phyloP scores from a whole-genome alignment of 129 eudicot species.

The Calendula officinalis region DNA sequence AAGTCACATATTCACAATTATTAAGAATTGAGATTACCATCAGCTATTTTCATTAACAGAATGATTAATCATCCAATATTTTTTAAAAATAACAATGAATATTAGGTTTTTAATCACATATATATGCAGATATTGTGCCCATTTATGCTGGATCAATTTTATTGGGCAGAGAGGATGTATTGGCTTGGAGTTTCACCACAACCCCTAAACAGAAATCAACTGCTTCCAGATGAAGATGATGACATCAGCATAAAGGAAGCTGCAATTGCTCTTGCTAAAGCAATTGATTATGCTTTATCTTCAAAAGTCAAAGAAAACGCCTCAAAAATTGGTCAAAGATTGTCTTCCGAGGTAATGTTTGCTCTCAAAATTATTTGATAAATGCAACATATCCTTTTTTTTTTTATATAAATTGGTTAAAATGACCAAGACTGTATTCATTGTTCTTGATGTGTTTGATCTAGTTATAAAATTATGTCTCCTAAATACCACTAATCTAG shows the following conservation, averaged over 20 bases:
- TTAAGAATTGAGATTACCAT: neutral
- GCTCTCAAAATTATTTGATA: neutral
- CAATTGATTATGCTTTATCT: constrained; percentile 60
- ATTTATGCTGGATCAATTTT: constrained; percentile 82
- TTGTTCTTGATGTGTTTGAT: no score
- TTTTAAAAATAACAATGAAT: neutral
- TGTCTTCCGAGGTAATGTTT: constrained; percentile 65
- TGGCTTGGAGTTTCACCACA: constrained; percentile 95
- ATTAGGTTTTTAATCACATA: constrained; percentile 3
- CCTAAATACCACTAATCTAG: no score
- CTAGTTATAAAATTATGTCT: no score
- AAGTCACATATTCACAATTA: neutral
- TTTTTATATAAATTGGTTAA: neutral
- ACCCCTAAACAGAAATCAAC: constrained; percentile 58
- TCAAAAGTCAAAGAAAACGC: constrained; percentile 63
- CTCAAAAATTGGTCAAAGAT: constrained; percentile 44
- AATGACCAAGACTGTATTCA: no score
- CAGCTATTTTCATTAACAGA: neutral
- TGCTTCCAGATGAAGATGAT: constrained; percentile 63
- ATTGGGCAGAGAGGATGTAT: constrained; percentile 98
- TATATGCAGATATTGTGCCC: constrained; percentile 72
- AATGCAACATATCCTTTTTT: no score
- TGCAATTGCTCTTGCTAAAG: constrained; percentile 46
- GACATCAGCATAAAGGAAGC: constrained; percentile 49
- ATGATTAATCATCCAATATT: neutral